Conservation (phyloP, 2,329 filamentous ascomycete genomes). For the Beauveria sp. region DNA sequence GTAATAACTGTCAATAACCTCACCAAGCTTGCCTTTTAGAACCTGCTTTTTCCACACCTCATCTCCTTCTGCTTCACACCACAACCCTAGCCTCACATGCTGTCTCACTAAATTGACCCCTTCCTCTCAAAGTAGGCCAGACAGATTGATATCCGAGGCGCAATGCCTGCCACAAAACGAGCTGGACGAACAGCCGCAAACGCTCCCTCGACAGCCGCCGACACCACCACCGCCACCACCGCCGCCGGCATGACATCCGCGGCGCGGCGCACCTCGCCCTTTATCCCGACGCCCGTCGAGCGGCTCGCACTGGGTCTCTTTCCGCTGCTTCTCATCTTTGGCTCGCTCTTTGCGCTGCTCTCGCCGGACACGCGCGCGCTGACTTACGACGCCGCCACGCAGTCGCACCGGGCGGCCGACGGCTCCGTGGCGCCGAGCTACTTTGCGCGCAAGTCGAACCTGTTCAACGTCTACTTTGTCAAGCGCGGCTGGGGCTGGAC, state of each 20-base stretch:
- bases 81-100: too few species aligned
- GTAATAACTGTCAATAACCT: neutral
- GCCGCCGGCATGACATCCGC: slow-evolving; percentile 14
- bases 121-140: neutral
- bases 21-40: neutral
- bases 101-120: too few species aligned
- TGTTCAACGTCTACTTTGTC: slow-evolving; percentile 90
- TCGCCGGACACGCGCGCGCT: slow-evolving; percentile 62
- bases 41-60: neutral
- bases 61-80: neutral
- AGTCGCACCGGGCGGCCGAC: slow-evolving; percentile 53
- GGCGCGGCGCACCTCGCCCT: slow-evolving; percentile 42
- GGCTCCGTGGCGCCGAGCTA: slow-evolving; percentile 64
- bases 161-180: slow-evolving; percentile 22
- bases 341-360: slow-evolving; percentile 70
- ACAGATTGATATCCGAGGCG: neutral
- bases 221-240: slow-evolving; percentile 7
- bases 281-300: slow-evolving; percentile 64
- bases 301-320: slow-evolving; percentile 59
- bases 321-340: slow-evolving; percentile 69
- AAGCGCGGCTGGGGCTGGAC: slow-evolving; percentile 95
- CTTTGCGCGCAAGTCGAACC: slow-evolving; percentile 88
- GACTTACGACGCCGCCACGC: slow-evolving; percentile 53
- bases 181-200: neutral
- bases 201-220: neutral